Percentiles rank a stretch among this genome's conserved stretches.
Conservation (phyloP, 2,329 filamentous ascomycete genomes). For the Sporothrix variecibatus region DNA sequence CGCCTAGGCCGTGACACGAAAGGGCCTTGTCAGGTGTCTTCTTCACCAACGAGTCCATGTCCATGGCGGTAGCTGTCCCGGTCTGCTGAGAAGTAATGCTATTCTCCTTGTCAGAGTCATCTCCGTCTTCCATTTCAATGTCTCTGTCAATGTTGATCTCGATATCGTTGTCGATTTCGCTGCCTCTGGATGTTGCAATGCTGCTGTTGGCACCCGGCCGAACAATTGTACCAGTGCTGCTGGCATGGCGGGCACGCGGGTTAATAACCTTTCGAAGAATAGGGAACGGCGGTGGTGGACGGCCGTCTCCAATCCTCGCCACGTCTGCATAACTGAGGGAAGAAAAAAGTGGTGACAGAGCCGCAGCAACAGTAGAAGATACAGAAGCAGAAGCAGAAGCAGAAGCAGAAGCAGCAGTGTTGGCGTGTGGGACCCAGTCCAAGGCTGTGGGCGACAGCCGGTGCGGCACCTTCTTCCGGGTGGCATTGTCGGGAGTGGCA, state of each 20-base stretch:
- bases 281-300: slow-evolving; percentile 13
- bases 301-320: slow-evolving; percentile 6
- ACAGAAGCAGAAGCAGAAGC: no score
- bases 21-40: neutral
- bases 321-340: slow-evolving; percentile 26
- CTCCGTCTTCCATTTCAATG: neutral
- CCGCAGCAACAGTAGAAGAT: neutral
- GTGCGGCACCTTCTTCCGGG: neutral
- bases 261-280: neutral
- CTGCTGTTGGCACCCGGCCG: neutral
- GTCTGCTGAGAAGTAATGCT: neutral
- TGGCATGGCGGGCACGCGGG: neutral
- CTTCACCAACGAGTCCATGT: neutral
- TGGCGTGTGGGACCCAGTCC: neutral
- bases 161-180: neutral
- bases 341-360: neutral
- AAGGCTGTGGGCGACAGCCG: slow-evolving; percentile 10
- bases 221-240: neutral
- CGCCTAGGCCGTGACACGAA: neutral
- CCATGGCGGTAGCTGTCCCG: neutral
- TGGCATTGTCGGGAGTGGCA: no score
- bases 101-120: neutral
- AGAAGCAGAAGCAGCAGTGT: no score
- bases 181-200: neutral
- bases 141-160: neutral